Conservation (phyloP, 1,284 basidiomycete species). For the Cystobasidium slooffiae region DNA sequence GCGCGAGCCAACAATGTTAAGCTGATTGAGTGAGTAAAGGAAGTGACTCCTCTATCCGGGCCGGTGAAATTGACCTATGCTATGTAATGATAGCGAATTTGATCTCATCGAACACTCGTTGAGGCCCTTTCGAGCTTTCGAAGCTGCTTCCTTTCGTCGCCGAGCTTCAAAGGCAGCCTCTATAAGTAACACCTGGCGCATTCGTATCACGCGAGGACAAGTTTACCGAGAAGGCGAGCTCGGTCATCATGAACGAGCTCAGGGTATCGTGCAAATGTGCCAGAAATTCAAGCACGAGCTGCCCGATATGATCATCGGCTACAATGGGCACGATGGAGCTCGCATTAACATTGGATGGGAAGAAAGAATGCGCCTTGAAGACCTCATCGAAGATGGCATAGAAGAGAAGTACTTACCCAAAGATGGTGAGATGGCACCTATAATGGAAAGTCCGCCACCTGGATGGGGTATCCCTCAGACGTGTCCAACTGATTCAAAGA, state of each 20-base stretch:
- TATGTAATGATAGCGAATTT: constrained; percentile 46
- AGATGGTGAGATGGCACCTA: constrained; percentile 48
- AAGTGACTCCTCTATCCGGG: background rate
- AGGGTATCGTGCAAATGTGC: constrained; percentile 50
- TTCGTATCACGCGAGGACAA: constrained; percentile 47
- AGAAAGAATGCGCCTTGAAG: constrained; percentile 50
- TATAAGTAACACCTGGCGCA: constrained; percentile 49
- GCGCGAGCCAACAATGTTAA: constrained; percentile 51
- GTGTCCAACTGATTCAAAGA: constrained; percentile 48
- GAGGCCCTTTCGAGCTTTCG: constrained; percentile 52
- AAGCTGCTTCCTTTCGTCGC: constrained; percentile 47
- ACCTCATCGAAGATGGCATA: constrained; percentile 15
- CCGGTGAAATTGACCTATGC: background rate
- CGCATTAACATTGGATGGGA: constrained; percentile 50
- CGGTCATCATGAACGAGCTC: constrained; percentile 51
- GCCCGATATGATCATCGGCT: constrained; percentile 52
- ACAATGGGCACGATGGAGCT: constrained; percentile 53
- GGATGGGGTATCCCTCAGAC: constrained; percentile 51
- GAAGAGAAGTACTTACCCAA: constrained; percentile 45
- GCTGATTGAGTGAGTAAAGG: constrained; percentile 48
- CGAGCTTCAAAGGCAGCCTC: constrained; percentile 45
- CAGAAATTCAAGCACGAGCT: constrained; percentile 48
- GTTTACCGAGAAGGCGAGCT: constrained; percentile 50
- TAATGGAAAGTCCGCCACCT: constrained; percentile 48
- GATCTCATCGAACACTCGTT: constrained; percentile 53